Evolutionary conservation across 495 filamentous ascomycete species (phyloP).

Genomic region (Neurospora sp.): DNA sequence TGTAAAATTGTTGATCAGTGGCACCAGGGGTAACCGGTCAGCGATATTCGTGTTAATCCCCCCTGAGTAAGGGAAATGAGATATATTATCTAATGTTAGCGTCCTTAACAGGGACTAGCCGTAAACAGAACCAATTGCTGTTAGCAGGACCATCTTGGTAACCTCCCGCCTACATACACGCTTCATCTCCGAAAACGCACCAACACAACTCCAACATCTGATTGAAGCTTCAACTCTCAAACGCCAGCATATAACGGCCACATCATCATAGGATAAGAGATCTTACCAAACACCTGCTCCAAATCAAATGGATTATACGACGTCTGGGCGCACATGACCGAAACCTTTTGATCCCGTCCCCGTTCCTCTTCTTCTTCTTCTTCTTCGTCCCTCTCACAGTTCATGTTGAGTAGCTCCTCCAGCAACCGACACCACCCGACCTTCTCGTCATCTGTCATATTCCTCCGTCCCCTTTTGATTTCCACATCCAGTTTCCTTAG

Average conservation of each 20-base stretch:
- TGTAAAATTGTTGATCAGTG: background rate
- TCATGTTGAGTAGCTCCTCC: background rate
- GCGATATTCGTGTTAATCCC: background rate
- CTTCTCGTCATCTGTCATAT: background rate
- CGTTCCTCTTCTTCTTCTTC: background rate
- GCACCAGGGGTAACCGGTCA: background rate
- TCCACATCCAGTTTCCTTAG: conserved; percentile 12
- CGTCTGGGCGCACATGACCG: background rate
- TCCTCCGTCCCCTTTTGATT: background rate
- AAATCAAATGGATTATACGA: background rate
- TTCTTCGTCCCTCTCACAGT: background rate
- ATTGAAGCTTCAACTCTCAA: background rate
- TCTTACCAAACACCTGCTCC: background rate
- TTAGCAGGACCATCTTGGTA: background rate
- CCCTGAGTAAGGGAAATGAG: background rate
- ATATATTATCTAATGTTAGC: background rate
- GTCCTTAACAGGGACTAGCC: background rate
- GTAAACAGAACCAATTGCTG: background rate
- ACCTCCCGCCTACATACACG: background rate
- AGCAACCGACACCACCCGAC: conserved; percentile 3
- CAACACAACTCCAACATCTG: background rate
- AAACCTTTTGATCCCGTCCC: background rate
- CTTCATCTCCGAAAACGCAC: background rate
- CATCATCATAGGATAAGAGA: background rate
- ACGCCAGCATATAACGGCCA: background rate